Conservation (phyloP, 176 grass and related monocot species). For the Tillandsia fasciculata region DNA sequence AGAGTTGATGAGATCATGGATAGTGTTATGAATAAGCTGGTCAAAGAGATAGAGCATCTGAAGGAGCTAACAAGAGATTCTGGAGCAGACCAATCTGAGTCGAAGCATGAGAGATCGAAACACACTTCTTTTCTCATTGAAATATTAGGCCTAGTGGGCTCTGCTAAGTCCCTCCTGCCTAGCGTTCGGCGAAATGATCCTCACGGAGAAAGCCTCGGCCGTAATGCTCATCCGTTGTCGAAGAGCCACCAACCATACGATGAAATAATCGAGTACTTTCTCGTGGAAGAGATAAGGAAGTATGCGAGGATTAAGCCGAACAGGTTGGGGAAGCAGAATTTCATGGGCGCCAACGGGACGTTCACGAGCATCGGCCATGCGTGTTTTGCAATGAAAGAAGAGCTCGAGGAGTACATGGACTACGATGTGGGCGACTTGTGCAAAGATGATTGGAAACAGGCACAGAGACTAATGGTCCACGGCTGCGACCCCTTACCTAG, state of each 20-base stretch:
- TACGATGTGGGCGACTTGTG: slow-evolving; percentile 36
- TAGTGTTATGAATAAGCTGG: slow-evolving; percentile 17
- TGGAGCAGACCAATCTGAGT: background rate
- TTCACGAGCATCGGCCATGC: slow-evolving; percentile 39
- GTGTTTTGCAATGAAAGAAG: slow-evolving; percentile 39
- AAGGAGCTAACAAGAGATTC: slow-evolving; percentile 7
- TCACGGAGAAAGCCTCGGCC: background rate
- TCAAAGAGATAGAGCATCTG: slow-evolving; percentile 19
- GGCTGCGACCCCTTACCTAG: slow-evolving; percentile 38
- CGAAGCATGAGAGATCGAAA: slow-evolving; percentile 21
- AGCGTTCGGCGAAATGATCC: background rate
- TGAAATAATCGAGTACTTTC: slow-evolving; percentile 26
- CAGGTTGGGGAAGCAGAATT: slow-evolving; percentile 38
- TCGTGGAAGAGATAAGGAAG: slow-evolving; percentile 40
- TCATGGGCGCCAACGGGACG: slow-evolving; percentile 39
- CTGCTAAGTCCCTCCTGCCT: slow-evolving; percentile 3
- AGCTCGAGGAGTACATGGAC: slow-evolving; percentile 40
- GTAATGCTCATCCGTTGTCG: slow-evolving; percentile 10
- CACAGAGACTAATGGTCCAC: slow-evolving; percentile 33
- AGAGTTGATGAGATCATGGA: slow-evolving; percentile 8
- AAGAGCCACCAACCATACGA: slow-evolving; percentile 16
- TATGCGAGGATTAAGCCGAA: slow-evolving; percentile 32
- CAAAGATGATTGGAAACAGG: slow-evolving; percentile 37
- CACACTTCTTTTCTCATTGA: slow-evolving; percentile 20
- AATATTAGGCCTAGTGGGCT: slow-evolving; percentile 21